phyloP scores from a whole-genome alignment of 495 filamentous ascomycete species.

The Hypomontagnella submonticulosa region DNA sequence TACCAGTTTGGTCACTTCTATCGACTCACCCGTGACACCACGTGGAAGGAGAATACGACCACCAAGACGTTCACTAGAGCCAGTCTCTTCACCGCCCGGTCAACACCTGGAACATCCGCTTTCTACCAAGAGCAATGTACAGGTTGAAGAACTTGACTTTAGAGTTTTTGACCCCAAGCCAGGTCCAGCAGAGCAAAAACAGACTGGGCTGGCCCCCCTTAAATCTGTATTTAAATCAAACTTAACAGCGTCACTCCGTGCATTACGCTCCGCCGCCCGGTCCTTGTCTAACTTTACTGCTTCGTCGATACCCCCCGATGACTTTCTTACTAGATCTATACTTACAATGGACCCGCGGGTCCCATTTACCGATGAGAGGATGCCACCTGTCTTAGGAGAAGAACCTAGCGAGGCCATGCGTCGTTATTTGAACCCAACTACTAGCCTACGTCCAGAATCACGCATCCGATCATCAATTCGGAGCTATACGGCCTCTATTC shows the following conservation, averaged over 20 bases:
- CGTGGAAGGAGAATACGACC: slow-evolving; percentile 50
- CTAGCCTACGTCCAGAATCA: slow-evolving; percentile 70
- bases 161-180: slow-evolving; percentile 53
- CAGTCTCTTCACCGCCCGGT: slow-evolving; percentile 56
- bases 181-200: slow-evolving; percentile 48
- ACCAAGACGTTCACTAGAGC: slow-evolving; percentile 56
- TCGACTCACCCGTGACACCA: slow-evolving; percentile 54
- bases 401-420: slow-evolving; percentile 87
- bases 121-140: slow-evolving; percentile 45
- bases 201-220: slow-evolving; percentile 50
- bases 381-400: slow-evolving; percentile 78
- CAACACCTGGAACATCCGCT: slow-evolving; percentile 59
- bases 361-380: slow-evolving; percentile 87
- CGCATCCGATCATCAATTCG: slow-evolving; percentile 37
- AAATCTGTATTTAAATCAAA: slow-evolving; percentile 87
- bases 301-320: slow-evolving; percentile 81
- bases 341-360: slow-evolving; percentile 77
- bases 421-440: slow-evolving; percentile 90
- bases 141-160: slow-evolving; percentile 59
- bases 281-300: slow-evolving; percentile 81
- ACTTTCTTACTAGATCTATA: slow-evolving; percentile 88
- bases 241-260: slow-evolving; percentile 88
- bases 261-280: slow-evolving; percentile 84
- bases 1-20: slow-evolving; percentile 53
- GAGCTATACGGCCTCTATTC: slow-evolving; percentile 79